Base-by-base conservation (phyloP, 2,329 filamentous ascomycete genomes). In the Decorospora gaudefroyi region DNA sequence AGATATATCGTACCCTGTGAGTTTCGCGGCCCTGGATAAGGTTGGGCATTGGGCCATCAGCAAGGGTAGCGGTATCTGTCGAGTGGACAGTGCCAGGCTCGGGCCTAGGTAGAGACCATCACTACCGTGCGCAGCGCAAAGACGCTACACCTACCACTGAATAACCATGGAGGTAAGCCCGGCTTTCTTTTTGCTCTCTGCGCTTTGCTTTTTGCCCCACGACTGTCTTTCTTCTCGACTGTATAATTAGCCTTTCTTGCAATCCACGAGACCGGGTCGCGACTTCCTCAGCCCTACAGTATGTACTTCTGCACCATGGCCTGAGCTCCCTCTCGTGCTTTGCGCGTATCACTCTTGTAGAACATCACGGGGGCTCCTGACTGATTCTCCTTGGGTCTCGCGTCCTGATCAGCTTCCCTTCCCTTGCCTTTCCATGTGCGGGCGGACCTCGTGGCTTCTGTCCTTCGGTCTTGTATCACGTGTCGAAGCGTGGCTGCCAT, bases 291-390 rank as follows among this genome's bases (percentile, higher is more conserved):
- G 59, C 62, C 62, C 57, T 65, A n/a, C n/a, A n/a, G n/a, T n/a
- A 60, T 46, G 29, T 36, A 31, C 42, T 22, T 26, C 37, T 46
- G 41, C 23, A 35, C 55, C 54, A 63, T 63, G 64, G 59, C 62
- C 57, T 68, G 55, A 66, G 57, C 51, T 43, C 45, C 42, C 31
- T 47, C 35, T 40, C 33, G 42, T 49, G 54, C 40, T 42, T 55
- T 56, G 53, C 51, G 54, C 55, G 54, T 65, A 62, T 57, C 51
- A 65, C 59, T 62, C 60, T 66, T 69, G 68, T 71, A 69, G 61
- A 65, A 69, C 67, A 61, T 62, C 58, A 58, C 59, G 34, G 39
- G 42, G 54, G 49, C 54, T 52, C 50, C 49, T 53, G 57, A 51
- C 57, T 57, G 53, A 52, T 47, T 46, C 51, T n/a, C n/a, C n/a